These are phyloP conservation scores for Parietichytrium sp. DNA, from an alignment of 108 stramenopile genomes.

Conservation along the genomic window DNA sequence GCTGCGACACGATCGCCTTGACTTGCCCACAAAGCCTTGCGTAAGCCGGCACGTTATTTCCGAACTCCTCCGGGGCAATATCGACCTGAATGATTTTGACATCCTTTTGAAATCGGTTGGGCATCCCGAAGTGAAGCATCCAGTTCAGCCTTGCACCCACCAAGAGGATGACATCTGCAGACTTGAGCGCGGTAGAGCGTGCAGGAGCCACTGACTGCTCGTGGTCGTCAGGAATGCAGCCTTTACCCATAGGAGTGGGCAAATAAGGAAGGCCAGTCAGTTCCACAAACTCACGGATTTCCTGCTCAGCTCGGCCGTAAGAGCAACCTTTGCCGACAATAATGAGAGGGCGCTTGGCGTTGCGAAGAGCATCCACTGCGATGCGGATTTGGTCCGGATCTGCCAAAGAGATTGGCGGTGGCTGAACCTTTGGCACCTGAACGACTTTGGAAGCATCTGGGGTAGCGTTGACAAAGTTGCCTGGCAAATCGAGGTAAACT, in stretches of 20 bases:
- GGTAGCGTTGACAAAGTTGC: conserved; percentile 30
- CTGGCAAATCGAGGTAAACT: conserved; percentile 22
- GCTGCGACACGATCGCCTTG: background rate
- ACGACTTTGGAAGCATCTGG: background rate
- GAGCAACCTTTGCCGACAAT: conserved; percentile 31
- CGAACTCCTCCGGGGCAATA: conserved; percentile 10
- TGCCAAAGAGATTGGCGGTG: conserved; percentile 3
- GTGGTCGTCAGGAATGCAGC: conserved; percentile 36
- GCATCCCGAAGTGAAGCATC: conserved; percentile 27
- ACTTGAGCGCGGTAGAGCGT: conserved; percentile 22
- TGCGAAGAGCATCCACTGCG: background rate
- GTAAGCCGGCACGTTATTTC: background rate
- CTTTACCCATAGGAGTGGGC: conserved; percentile 35
- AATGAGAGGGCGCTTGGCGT: conserved; percentile 1
- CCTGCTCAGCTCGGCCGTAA: background rate
- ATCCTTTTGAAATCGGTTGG: conserved; percentile 3
- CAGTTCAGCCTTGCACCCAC: background rate
- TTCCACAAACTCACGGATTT: background rate
- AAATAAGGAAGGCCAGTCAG: background rate
- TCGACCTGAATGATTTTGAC: conserved; percentile 36
- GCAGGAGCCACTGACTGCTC: background rate
- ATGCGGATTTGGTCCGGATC: conserved; percentile 17
- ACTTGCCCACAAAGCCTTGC: conserved; percentile 35
- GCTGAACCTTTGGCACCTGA: background rate
- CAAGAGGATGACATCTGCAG: conserved; percentile 8